Evolutionary conservation across 2,329 filamentous ascomycete genomes (phyloP).

Genomic region (Clonostachys chloroleuca): DNA sequence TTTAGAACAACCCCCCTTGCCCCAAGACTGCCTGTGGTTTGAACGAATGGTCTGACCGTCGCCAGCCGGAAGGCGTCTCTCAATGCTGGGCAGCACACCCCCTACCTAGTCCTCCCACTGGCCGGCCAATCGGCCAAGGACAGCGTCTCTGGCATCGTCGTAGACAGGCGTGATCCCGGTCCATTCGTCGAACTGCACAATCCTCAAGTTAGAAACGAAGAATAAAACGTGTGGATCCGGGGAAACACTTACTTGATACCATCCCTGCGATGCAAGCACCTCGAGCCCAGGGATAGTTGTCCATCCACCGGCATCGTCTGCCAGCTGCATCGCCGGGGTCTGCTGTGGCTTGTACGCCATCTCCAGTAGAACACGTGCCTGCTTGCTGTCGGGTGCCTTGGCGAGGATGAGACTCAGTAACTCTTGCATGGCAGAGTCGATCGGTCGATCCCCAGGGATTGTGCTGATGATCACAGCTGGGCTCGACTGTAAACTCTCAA

Average conservation of each 20-base stretch:
- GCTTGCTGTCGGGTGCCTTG: slow-evolving; percentile 18
- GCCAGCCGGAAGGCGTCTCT: too few relatives aligned
- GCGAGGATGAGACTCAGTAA: slow-evolving; percentile 22
- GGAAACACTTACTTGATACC: slow-evolving; percentile 65
- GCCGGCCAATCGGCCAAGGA: slow-evolving; percentile 29
- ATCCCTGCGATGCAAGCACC: slow-evolving; percentile 84
- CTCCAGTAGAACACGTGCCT: slow-evolving; percentile 68
- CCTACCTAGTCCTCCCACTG: too few relatives aligned
- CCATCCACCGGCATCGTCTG: slow-evolving; percentile 70
- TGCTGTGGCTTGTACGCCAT: slow-evolving; percentile 93
- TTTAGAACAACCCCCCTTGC: too few relatives aligned
- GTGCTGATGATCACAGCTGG: slow-evolving; percentile 75
- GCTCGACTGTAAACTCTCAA: slow-evolving; percentile 44
- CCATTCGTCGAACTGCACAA: slow-evolving; percentile 70
- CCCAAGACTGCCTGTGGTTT: too few relatives aligned
- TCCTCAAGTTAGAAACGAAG: slow-evolving; percentile 8
- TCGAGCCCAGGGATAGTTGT: slow-evolving; percentile 81
- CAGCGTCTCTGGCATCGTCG: slow-evolving; percentile 59
- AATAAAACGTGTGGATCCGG: background rate
- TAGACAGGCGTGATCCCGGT: slow-evolving; percentile 76
- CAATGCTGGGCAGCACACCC: too few relatives aligned
- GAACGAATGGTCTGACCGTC: too few relatives aligned
- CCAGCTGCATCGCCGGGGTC: slow-evolving; percentile 82
- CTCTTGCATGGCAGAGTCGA: slow-evolving; percentile 67
- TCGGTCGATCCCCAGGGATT: slow-evolving; percentile 81